phyloP scores from a whole-genome alignment of 1,284 basidiomycete genomes.

The Caloboletus firmus region DNA sequence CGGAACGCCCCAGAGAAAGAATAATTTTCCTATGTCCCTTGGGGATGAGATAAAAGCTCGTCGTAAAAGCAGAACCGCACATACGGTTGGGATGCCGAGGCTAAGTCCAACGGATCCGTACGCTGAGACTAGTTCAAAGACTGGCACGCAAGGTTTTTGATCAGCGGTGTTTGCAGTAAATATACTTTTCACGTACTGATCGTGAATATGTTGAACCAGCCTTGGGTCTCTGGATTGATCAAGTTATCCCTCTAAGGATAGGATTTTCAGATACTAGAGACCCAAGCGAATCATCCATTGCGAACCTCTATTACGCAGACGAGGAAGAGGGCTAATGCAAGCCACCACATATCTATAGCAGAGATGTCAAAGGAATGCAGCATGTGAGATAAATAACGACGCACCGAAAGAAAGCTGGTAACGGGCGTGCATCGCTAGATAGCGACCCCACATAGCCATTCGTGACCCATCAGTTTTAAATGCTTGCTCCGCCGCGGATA shows the following conservation, averaged over 20 bases:
- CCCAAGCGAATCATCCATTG: not conserved
- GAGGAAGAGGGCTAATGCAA: constrained; percentile 74
- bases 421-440: constrained; percentile 78
- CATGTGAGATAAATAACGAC: constrained; percentile 12
- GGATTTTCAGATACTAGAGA: constrained; percentile 1
- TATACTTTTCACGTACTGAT: constrained; percentile 49
- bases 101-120: constrained; percentile 91
- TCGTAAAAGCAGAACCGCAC: constrained; percentile 1
- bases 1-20: constrained; percentile 80
- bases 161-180: not conserved
- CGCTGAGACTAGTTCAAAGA: constrained; percentile 87
- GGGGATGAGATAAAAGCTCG: not conserved
- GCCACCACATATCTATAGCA: constrained; percentile 84
- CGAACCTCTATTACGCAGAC: constrained; percentile 86
- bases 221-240: constrained; percentile 47
- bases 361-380: constrained; percentile 1
- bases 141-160: constrained; percentile 37
- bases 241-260: constrained; percentile 54
- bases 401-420: constrained; percentile 85
- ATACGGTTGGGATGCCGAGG: constrained; percentile 63
- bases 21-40: constrained; percentile 56
- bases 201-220: constrained; percentile 80
- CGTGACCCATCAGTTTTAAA: constrained; percentile 50
- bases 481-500: constrained; percentile 47
- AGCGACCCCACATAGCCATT: constrained; percentile 71